Evolutionary conservation across 2,329 filamentous ascomycete species (phyloP), one percentile per base, ranked within the genome.

Genomic region (Chlorencoelia australis): DNA sequence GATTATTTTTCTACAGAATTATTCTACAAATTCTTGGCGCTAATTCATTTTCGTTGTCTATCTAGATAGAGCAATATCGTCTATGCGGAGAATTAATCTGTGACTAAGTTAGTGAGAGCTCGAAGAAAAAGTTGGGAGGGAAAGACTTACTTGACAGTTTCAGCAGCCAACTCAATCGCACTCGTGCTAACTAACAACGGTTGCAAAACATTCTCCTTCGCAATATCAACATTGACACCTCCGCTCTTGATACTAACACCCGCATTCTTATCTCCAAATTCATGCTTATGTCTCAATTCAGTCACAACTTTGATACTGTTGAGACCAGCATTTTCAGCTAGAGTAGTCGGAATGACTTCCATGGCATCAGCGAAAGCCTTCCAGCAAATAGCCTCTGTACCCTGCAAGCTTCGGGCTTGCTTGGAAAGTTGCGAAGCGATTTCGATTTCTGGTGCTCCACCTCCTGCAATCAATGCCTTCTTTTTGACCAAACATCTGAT

Each of bases 221-320:
- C 82, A 57, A 96, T 96, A 66, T 98, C 93, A 51, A 82, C 79
- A 73, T 94, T 95, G 47, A 98, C 91, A 41, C 91, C 91, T 26
- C 91, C 89, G 47, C 84, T 89, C 72, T 94, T 91, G 70, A 98
- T 96, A 66, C 88, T 95, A 46, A 98, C 88, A 52, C 91, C 93
- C 1, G 93, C 91, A 55, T 93, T 94, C 67, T 81, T 82, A 73
- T 96, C 88, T 38, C 89, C 91, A 63, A 88, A 80, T 52, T 91
- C 91, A 64, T 98, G 91, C 54, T 88, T 78, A 64, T 94, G 87
- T 57, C 91, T 75, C 56, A 98, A 67, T 54, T 96, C 91, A 17
- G 91, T 98, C 30, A 98, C 91, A 18, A 98, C 91, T 67, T 93
- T 94, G 72, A 98, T 98, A 60, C 84, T 89, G 71, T 98, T 98